Base-by-base conservation (phyloP, 2,329 filamentous ascomycete genomes). In the Xylaria sp. region DNA sequence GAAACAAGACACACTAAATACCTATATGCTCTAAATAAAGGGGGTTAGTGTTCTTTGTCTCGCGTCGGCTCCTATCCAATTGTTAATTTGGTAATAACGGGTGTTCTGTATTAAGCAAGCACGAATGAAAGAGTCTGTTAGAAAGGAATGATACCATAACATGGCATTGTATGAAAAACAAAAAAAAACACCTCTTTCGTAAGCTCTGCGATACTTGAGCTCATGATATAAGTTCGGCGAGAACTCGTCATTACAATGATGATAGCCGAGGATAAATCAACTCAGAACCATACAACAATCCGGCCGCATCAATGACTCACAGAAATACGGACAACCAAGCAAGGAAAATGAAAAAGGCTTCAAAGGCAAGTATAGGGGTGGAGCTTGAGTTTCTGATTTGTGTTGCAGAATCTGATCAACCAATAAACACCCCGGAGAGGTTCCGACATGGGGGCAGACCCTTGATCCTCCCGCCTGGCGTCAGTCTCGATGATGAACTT, bases 341-440 rank as follows among this genome's bases (percentile, higher is more conserved):
- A 4, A 53, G 27, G 21, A 13, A 2, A 55, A 37, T 37, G 23
- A 10, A 2, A 13, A 67, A 67, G 64, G 32, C 25, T 1, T 25
- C 9, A n/a, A 63, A 23, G 35, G 65, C 71, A 44, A 75, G 73
- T 21, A 35, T 75, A 2, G 74, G 74, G 0, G 66, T 74, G 0
- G 74, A 75, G 57, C 37, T 74, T 4, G 74, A 75, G 57, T 74
- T 71, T 23, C 21, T 75, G 1, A 9, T 75, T 25, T 59, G 27
- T 21, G 5, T 65, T 10, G 32, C 40, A n/a, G 1, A 21, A 3
- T 23, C 48, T 5, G n/a, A 18, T n/a, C 47, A 37, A 5, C 2
- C 5, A 0, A 1, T 48, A 10, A 40, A n/a, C n/a, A 23, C 37
- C 9, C 72, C 73, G 9, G 12, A 27, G 5, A 55, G 42, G 23